phyloP scores from a whole-genome alignment of 2,329 filamentous ascomycete genomes.

The Penicillium brasilianum region DNA sequence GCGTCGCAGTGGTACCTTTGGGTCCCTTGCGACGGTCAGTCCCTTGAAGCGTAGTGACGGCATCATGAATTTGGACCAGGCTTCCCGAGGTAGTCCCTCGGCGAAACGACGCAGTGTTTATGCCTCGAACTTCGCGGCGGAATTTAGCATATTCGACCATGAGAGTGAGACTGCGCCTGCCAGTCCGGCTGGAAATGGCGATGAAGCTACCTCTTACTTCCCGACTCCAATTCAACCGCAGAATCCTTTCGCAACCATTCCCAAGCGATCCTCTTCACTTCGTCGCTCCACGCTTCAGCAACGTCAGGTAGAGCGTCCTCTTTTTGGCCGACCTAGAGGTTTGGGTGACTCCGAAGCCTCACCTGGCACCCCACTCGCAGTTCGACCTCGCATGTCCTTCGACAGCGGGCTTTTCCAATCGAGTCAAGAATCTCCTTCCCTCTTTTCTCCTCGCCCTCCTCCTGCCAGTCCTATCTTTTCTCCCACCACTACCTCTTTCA shows the following conservation, averaged over 20 bases:
- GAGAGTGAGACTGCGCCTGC: conserved; percentile 35
- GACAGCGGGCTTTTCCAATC: conserved; percentile 73
- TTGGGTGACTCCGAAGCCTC: conserved; percentile 56
- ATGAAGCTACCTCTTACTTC: conserved; percentile 27
- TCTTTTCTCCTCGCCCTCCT: conserved; percentile 67
- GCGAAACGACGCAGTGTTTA: conserved; percentile 90
- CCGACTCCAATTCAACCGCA: conserved; percentile 45
- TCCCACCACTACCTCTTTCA: conserved; percentile 21
- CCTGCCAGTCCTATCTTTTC: conserved; percentile 54
- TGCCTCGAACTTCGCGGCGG: conserved; percentile 65
- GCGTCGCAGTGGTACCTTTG: conserved; percentile 53
- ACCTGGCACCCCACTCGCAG: conserved; percentile 60
- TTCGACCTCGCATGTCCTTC: conserved; percentile 73
- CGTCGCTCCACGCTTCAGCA: conserved; percentile 88
- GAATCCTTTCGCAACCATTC: conserved; percentile 60
- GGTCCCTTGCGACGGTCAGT: conserved; percentile 66
- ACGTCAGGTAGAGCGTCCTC: conserved; percentile 69
- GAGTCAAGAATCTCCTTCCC: conserved; percentile 60
- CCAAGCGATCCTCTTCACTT: conserved; percentile 75
- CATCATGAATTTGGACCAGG: conserved; percentile 83
- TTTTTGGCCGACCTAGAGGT: conserved; percentile 53
- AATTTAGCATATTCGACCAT: conserved; percentile 77
- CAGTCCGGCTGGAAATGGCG: conserved; percentile 36
- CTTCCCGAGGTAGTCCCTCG: conserved; percentile 79
- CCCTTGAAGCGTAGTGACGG: conserved; percentile 91